phyloP scores from a whole-genome alignment of 83 land plant species.

The Thuja plicata region DNA sequence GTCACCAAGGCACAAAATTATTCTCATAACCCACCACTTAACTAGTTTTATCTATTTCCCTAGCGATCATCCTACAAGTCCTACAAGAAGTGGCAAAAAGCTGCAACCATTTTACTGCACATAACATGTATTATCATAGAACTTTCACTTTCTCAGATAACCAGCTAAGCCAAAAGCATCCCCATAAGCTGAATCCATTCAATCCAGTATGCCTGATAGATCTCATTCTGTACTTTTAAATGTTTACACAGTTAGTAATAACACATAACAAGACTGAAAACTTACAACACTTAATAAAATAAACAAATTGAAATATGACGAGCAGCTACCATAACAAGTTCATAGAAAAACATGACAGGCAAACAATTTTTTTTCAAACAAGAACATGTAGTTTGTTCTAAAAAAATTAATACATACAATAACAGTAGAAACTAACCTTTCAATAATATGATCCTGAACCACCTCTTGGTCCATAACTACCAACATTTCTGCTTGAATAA shows the following conservation, averaged over 20 bases:
- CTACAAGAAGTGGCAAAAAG: not conserved
- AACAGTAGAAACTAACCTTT: not conserved
- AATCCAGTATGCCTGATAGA: not conserved
- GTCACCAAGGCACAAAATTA: not conserved
- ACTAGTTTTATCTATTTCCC: not conserved
- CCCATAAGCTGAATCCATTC: conserved; percentile 5
- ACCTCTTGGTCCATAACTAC: conserved; percentile 1
- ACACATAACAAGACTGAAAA: not conserved
- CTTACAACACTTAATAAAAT: not conserved
- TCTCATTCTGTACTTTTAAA: conserved; percentile 4
- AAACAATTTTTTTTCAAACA: not conserved
- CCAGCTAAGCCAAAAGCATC: not conserved
- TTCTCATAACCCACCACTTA: not conserved
- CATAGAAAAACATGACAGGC: not conserved
- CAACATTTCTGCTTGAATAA: conserved; percentile 9
- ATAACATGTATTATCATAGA: not conserved
- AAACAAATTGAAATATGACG: not conserved
- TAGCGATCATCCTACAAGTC: not conserved
- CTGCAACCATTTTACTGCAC: not conserved
- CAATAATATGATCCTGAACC: conserved; percentile 5
- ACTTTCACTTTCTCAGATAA: not conserved
- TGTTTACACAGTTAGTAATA: not conserved
- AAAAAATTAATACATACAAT: not conserved
- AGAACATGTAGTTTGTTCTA: not conserved
- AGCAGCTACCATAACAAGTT: not conserved